These are phyloP conservation scores for Teratosphaeria nubilosa DNA, from an alignment of 2,329 filamentous ascomycete genomes.

Conservation along the genomic window DNA sequence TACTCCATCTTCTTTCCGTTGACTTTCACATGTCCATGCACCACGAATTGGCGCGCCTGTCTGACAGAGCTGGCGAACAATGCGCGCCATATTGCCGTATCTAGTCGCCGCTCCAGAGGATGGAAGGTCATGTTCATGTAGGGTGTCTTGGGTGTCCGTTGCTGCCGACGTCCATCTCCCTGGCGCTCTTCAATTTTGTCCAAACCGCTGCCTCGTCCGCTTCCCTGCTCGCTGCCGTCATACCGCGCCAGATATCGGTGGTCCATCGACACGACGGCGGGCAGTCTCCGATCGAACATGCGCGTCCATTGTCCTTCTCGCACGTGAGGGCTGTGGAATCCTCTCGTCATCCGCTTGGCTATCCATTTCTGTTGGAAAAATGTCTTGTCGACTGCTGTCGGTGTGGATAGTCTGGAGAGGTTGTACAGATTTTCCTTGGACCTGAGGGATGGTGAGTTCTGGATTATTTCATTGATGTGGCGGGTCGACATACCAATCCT, in stretches of 20 bases:
- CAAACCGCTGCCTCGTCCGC: conserved; percentile 70
- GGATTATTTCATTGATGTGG: neutral
- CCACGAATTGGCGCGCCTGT: conserved; percentile 87
- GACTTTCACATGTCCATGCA: conserved; percentile 87
- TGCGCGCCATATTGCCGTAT: conserved; percentile 88
- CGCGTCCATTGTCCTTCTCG: conserved; percentile 87
- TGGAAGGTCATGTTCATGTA: conserved; percentile 97
- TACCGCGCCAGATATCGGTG: conserved; percentile 64
- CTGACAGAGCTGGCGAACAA: conserved; percentile 88
- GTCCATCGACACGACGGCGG: conserved; percentile 78
- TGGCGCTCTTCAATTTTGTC: conserved; percentile 27
- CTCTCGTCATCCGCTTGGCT: conserved; percentile 72
- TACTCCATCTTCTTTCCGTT: conserved; percentile 97
- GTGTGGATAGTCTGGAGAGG: conserved; percentile 48
- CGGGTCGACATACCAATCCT: conserved; percentile 57
- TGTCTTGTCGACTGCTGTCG: conserved; percentile 44
- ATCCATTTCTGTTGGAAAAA: conserved; percentile 99
- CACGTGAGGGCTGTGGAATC: conserved; percentile 92
- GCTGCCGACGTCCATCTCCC: conserved; percentile 17
- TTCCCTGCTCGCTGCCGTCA: conserved; percentile 75
- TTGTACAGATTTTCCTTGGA: conserved; percentile 97
- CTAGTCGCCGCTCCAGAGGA: conserved; percentile 78
- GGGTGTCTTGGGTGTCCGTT: conserved; percentile 49
- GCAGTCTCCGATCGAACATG: conserved; percentile 76
- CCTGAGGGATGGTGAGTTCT: neutral